phyloP scores from a whole-genome alignment of 768 basidiomycete species.

The Pleurotus tuber-regium region DNA sequence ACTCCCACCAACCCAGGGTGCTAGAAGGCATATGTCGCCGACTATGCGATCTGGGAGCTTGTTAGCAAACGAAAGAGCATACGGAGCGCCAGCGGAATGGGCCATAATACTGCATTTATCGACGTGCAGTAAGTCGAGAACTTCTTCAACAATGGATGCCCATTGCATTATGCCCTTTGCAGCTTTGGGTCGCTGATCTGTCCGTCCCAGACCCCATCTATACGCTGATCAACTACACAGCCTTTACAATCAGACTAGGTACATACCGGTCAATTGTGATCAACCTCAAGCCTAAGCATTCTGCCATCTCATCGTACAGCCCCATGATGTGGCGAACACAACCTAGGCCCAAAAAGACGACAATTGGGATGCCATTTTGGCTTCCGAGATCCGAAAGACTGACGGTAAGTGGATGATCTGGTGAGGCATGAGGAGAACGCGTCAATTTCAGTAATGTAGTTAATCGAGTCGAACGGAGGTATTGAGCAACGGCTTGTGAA shows the following conservation, averaged over 20 bases:
- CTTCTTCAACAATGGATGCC: conserved; percentile 88
- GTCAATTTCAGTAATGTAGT: conserved; percentile 81
- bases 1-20: conserved; percentile 94
- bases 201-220: conserved; percentile 93
- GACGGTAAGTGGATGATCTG: conserved; percentile 72
- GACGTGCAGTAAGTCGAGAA: conserved; percentile 78
- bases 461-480: conserved; percentile 81
- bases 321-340: conserved; percentile 95
- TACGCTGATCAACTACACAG: conserved; percentile 14
- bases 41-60: conserved; percentile 69
- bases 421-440: conserved; percentile 75
- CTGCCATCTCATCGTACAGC: conserved; percentile 95
- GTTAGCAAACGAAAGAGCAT: conserved; percentile 86
- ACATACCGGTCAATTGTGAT: conserved; percentile 91
- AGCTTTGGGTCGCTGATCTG: conserved; percentile 65
- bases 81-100: conserved; percentile 94
- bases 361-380: conserved; percentile 79
- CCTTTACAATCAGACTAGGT: background rate
- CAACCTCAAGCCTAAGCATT: conserved; percentile 78
- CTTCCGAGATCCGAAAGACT: conserved; percentile 94
- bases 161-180: conserved; percentile 85
- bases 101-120: conserved; percentile 86
- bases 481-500: conserved; percentile 78
- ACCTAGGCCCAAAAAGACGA: conserved; percentile 92
- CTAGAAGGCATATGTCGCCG: conserved; percentile 85